phyloP scores from a whole-genome alignment of 768 basidiomycete genomes.

The Mycena crocata region DNA sequence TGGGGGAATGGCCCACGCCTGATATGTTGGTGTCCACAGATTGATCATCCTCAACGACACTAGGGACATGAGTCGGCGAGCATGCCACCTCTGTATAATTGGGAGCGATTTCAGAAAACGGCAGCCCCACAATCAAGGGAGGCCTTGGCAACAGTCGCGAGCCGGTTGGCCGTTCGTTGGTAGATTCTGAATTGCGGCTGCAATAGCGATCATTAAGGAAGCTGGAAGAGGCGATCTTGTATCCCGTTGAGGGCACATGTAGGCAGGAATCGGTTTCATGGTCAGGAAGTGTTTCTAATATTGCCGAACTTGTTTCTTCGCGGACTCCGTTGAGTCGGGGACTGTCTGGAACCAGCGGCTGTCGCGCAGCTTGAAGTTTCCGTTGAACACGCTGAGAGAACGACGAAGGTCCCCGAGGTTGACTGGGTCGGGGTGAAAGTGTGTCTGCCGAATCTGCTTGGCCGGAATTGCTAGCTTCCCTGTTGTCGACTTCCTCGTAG shows the following conservation, averaged over 20 bases:
- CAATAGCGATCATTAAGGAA: slow-evolving; percentile 28
- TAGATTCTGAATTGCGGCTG: not conserved
- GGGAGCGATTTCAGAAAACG: slow-evolving; percentile 7
- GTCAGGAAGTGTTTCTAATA: not conserved
- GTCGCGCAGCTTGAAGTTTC: slow-evolving; percentile 43
- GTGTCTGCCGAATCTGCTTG: slow-evolving; percentile 14
- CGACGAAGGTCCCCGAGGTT: slow-evolving; percentile 45
- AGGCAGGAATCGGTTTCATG: not conserved
- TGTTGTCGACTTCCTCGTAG: slow-evolving; percentile 6
- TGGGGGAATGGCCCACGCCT: not conserved
- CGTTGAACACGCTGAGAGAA: slow-evolving; percentile 59
- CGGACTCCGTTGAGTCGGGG: not conserved
- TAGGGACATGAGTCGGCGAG: not conserved
- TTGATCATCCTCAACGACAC: not conserved
- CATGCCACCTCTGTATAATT: too few species aligned
- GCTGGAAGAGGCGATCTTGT: slow-evolving; percentile 25
- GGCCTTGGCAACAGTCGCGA: slow-evolving; percentile 36
- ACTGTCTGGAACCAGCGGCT: not conserved
- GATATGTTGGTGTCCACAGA: slow-evolving; percentile 8
- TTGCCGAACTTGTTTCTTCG: not conserved
- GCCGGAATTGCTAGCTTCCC: slow-evolving; percentile 16
- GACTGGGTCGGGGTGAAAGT: slow-evolving; percentile 36
- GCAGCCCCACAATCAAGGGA: slow-evolving; percentile 25
- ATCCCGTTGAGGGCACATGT: slow-evolving; percentile 9
- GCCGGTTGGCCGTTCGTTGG: not conserved